phyloP scores from a whole-genome alignment of 108 stramenopile species.

The Mediolabrus comicus region DNA sequence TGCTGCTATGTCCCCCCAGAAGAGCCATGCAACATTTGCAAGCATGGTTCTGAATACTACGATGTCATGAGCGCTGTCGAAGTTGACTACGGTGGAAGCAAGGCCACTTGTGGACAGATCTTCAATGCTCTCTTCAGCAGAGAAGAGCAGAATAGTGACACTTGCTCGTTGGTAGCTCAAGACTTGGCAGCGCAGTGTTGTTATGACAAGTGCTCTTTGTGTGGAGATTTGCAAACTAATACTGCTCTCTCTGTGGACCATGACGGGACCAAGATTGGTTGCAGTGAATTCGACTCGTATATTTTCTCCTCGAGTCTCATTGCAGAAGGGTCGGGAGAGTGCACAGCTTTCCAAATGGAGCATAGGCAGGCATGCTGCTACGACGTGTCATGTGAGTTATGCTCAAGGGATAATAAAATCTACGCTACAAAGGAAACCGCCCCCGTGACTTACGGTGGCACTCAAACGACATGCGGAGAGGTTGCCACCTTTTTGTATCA shows the following conservation, averaged over 20 bases:
- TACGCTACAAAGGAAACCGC: constrained; percentile 33
- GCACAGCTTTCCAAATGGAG: constrained; percentile 26
- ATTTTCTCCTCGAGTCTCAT: constrained; percentile 37
- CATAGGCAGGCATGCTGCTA: constrained; percentile 41
- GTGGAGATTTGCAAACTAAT: constrained; percentile 32
- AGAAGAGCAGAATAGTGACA: constrained; percentile 38
- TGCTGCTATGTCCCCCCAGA: constrained; percentile 46
- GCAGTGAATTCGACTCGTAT: constrained; percentile 45
- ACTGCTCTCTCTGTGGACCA: constrained; percentile 28
- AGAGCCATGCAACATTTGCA: constrained; percentile 42
- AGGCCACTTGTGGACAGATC: constrained; percentile 38
- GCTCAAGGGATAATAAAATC: constrained; percentile 24
- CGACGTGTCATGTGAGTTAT: constrained; percentile 42
- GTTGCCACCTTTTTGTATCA: constrained; percentile 34
- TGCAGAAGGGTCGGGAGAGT: constrained; percentile 34
- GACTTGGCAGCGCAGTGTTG: constrained; percentile 39
- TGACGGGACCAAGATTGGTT: constrained; percentile 31
- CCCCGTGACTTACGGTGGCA: constrained; percentile 32
- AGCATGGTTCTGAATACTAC: constrained; percentile 14
- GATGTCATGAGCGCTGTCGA: constrained; percentile 26
- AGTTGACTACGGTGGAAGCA: constrained; percentile 37
- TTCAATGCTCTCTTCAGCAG: constrained; percentile 44
- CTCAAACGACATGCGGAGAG: constrained; percentile 28
- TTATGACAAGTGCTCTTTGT: constrained; percentile 40
- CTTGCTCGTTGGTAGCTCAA: constrained; percentile 29